phyloP scores from a whole-genome alignment of 2,329 filamentous ascomycete genomes.

The Tricladium varicosporioides region DNA sequence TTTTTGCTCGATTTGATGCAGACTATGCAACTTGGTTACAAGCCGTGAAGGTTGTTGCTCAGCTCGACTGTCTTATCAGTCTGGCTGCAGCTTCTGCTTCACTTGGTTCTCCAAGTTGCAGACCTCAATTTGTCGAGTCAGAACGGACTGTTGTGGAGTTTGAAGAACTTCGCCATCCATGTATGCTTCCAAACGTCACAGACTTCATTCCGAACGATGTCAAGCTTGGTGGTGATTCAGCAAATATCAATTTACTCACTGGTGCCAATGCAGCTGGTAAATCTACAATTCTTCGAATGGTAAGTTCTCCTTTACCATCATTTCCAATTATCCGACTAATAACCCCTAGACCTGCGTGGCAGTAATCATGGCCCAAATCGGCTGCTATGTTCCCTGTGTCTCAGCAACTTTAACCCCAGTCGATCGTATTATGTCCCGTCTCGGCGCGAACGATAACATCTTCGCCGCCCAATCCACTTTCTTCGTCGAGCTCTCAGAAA shows the following conservation, averaged over 20 bases:
- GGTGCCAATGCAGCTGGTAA: conserved; percentile 97
- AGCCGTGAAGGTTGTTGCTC: conserved; percentile 85
- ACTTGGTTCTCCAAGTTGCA: conserved; percentile 82
- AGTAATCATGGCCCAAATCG: conserved; percentile 96
- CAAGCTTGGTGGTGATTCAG: conserved; percentile 72
- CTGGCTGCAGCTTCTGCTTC: conserved; percentile 84
- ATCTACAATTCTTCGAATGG: conserved; percentile 93
- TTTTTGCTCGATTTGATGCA: conserved; percentile 85
- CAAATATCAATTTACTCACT: conserved; percentile 88
- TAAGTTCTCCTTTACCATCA: conserved; percentile 44
- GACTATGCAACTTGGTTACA: conserved; percentile 83
- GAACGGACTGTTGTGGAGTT: conserved; percentile 89
- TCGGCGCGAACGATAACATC: conserved; percentile 98
- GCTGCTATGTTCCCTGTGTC: conserved; percentile 83
- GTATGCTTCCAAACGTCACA: conserved; percentile 82
- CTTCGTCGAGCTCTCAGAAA: conserved; percentile 95
- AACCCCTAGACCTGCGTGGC: conserved; percentile 85
- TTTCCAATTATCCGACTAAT: no score
- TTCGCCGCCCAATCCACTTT: conserved; percentile 97
- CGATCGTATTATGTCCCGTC: conserved; percentile 96
- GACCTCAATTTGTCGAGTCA: conserved; percentile 82
- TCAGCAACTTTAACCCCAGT: conserved; percentile 84
- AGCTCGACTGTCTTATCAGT: conserved; percentile 93
- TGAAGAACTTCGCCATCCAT: conserved; percentile 88
- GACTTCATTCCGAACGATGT: conserved; percentile 98